phyloP scores from a whole-genome alignment of 1,284 basidiomycete genomes.

The Melanopsichium pennsylvanicum region DNA sequence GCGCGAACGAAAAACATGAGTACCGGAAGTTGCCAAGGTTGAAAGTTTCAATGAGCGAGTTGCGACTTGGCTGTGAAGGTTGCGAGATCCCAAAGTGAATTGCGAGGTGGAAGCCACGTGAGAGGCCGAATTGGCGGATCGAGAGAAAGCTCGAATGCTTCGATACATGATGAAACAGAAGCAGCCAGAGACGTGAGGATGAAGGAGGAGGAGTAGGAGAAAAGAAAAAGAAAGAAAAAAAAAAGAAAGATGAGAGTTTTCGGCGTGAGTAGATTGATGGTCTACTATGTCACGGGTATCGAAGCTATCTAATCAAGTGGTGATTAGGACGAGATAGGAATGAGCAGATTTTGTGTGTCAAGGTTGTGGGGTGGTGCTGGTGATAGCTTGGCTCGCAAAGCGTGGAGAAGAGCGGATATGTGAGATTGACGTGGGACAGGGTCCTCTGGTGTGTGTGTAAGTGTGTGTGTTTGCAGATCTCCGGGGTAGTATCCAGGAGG shows the following conservation, averaged over 20 bases:
- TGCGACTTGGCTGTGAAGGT: slow-evolving; percentile 24
- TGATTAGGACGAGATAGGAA: background rate
- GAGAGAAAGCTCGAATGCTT: slow-evolving; percentile 38
- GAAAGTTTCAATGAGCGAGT: slow-evolving; percentile 19
- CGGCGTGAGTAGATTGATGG: too few species aligned
- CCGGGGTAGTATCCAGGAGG: slow-evolving; percentile 41
- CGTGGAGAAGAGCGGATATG: slow-evolving; percentile 25
- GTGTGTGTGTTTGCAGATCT: too few species aligned
- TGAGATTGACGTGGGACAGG: slow-evolving; percentile 14
- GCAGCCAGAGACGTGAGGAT: background rate
- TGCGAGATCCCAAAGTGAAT: slow-evolving; percentile 23
- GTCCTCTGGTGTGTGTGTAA: slow-evolving; percentile 11
- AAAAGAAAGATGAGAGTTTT: too few species aligned
- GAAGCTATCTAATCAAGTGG: slow-evolving; percentile 20
- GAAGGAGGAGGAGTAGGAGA: background rate
- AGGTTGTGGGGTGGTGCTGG: background rate
- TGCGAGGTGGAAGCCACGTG: slow-evolving; percentile 39
- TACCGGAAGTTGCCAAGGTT: slow-evolving; percentile 28
- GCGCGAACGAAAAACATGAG: slow-evolving; percentile 38
- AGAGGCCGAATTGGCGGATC: slow-evolving; percentile 36
- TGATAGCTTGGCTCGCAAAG: background rate
- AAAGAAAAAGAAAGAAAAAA: background rate
- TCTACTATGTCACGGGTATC: background rate
- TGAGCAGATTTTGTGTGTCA: slow-evolving; percentile 17
- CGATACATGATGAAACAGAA: slow-evolving; percentile 37